These are phyloP conservation scores for Alternaria sp. DNA, from an alignment of 2,329 filamentous ascomycete species.

Conservation along the genomic window DNA sequence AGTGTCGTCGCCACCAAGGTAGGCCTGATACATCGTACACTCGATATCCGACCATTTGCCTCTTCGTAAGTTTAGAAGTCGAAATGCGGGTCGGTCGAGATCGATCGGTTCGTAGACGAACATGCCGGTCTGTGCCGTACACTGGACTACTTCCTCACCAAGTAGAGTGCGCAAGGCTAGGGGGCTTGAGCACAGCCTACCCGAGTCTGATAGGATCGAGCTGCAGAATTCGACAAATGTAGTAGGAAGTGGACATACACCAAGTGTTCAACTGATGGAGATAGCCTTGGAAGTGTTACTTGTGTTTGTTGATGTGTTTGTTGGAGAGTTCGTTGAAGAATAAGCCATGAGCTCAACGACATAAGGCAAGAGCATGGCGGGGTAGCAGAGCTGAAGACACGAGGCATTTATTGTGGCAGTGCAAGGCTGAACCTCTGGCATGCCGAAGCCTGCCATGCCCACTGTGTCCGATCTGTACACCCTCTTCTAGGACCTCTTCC, in stretches of 20 bases:
- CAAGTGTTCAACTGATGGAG: not conserved
- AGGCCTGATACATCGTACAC: slow-evolving; percentile 24
- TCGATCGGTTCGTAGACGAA: not conserved
- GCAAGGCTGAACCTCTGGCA: not conserved
- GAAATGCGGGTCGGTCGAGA: not conserved
- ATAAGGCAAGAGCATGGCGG: not conserved
- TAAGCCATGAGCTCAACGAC: too few relatives aligned
- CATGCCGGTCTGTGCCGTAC: not conserved
- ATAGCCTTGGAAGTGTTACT: not conserved
- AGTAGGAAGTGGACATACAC: not conserved
- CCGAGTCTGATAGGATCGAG: too few relatives aligned
- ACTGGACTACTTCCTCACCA: not conserved
- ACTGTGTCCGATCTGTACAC: too few relatives aligned
- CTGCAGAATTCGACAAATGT: too few relatives aligned
- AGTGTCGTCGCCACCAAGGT: accelerated
- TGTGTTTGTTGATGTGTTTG: not conserved
- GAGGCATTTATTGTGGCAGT: not conserved
- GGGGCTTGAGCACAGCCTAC: not conserved
- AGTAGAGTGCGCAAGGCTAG: not conserved
- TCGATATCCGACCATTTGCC: slow-evolving; percentile 4
- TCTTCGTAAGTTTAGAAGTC: not conserved
- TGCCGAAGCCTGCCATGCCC: too few relatives aligned
- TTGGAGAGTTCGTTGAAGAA: too few relatives aligned
- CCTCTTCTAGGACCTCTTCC: too few relatives aligned
- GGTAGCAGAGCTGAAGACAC: not conserved